Conservation (phyloP, 805 yeast genomes). For the Citeromyces matritensis region DNA sequence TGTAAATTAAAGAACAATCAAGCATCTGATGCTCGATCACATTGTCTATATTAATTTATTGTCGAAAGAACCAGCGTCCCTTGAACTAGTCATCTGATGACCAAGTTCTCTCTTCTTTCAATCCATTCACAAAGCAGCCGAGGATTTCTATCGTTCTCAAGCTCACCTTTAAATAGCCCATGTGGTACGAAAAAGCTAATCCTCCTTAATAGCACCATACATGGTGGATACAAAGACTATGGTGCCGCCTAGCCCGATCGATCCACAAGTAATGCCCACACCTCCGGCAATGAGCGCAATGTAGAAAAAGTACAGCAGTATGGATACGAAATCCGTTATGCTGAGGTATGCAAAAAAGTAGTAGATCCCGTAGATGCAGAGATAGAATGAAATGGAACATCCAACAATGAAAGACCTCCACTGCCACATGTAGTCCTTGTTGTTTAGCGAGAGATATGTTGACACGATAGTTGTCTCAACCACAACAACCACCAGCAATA, state of each 20-base stretch:
- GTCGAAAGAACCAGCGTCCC: too few species aligned
- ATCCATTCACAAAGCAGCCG: background rate
- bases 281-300: constrained; percentile 47
- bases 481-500: constrained; percentile 45
- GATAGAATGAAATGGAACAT: constrained; percentile 56
- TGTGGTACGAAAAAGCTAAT: too few species aligned
- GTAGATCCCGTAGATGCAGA: constrained; percentile 52
- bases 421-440: constrained; percentile 56
- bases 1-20: too few species aligned
- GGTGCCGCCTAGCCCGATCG: constrained; percentile 57
- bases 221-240: constrained; percentile 48
- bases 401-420: constrained; percentile 71
- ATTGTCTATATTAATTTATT: too few species aligned
- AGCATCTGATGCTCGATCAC: too few species aligned
- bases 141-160: too few species aligned
- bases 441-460: constrained; percentile 41
- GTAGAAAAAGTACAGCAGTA: constrained; percentile 56
- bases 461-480: constrained; percentile 61
- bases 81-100: too few species aligned
- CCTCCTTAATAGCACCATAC: constrained; percentile 42
- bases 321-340: constrained; percentile 52
- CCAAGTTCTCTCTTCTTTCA: background rate
- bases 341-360: constrained; percentile 44
- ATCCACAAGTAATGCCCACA: constrained; percentile 60
- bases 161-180: too few species aligned